Base-by-base conservation (phyloP, 352 stramenopile genomes). In the Phytophthora colocasiae region DNA sequence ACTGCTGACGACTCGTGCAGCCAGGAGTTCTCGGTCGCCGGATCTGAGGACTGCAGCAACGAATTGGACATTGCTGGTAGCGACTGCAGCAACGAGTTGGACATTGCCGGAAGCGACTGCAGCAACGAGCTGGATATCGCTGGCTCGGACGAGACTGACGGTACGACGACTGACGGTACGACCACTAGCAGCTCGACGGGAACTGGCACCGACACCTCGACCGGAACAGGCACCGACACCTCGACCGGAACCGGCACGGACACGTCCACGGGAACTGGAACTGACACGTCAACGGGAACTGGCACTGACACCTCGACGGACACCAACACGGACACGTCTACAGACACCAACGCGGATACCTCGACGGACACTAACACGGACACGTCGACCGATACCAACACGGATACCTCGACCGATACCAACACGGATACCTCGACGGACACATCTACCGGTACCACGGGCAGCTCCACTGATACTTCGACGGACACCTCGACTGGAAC, bases 21-120 rank as follows among this genome's bases (percentile, higher is more conserved):
- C 44, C 38, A 77, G 29, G 67, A 74, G 39, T 68, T 66, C 19
- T 63, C 57, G 4, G 53, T 71, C 1, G 70, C 70, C 0, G 56
- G 64, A n/a, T 58, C 34, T 24, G 52, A 46, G 14, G 64, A 66
- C 14, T 72, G 63, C 57, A 63, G 47, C 26, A 11, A 75, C 40
- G 68, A 72, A 19, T 57, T 43, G 7, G 70, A 81, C 39, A 67
- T 73, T 17, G 69, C 70, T 0, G 73, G 63, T 0, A 69, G 79
- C 1, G 54, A 38, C 38, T 51, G 70, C 55, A 69, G 51, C 40
- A 44, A 72, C 8, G 69, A 65, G 17, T 55, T 43, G 7, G 70
- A 81, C 39, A 67, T 73, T 17, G 69, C 70, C 0, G 73, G 63
- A 0, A 69, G 79, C 0, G 54, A 38, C 38, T 51, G 70, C 55